Conservation (phyloP, 2,329 filamentous ascomycete species). For the Biscogniauxia mediterranea region DNA sequence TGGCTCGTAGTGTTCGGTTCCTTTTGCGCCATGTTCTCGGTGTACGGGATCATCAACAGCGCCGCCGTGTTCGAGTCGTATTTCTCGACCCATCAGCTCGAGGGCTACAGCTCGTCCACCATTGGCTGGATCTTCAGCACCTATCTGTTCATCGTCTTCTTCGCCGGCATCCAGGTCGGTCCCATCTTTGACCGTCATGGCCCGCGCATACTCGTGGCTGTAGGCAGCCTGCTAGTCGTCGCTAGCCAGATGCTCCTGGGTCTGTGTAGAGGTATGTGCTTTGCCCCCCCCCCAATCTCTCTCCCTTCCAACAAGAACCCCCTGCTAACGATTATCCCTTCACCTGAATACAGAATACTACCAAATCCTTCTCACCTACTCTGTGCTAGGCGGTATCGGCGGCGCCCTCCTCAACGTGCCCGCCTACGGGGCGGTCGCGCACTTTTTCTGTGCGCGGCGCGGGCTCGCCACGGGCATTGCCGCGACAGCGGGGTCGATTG, state of each 20-base stretch:
- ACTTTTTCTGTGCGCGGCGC: slow-evolving; percentile 73
- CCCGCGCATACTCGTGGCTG: slow-evolving; percentile 62
- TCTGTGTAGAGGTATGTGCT: slow-evolving; percentile 54
- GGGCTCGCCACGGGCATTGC: slow-evolving; percentile 80
- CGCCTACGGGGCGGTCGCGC: slow-evolving; percentile 69
- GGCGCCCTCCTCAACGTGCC: slow-evolving; percentile 77
- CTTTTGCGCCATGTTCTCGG: slow-evolving; percentile 68
- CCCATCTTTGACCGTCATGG: slow-evolving; percentile 79
- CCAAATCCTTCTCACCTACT: slow-evolving; percentile 78
- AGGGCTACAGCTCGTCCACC: slow-evolving; percentile 61
- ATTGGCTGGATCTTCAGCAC: slow-evolving; percentile 87
- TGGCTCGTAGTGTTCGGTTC: slow-evolving; percentile 79
- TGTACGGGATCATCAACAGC: slow-evolving; percentile 71
- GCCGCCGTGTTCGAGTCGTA: slow-evolving; percentile 79
- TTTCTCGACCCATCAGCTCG: slow-evolving; percentile 69
- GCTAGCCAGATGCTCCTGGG: slow-evolving; percentile 66
- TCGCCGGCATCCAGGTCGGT: slow-evolving; percentile 78
- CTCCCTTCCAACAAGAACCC: too few relatives aligned
- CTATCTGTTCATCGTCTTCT: slow-evolving; percentile 75
- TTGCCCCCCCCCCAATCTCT: neutral
- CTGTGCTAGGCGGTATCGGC: slow-evolving; percentile 68
- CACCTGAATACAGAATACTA: slow-evolving; percentile 57
- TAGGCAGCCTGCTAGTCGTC: slow-evolving; percentile 61
- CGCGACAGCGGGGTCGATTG: slow-evolving; percentile 68
- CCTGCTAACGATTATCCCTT: slow-evolving; percentile 2